Evolutionary conservation across 257 asterid species (phyloP), one percentile per base, ranked within the genome.

Genomic region (Dorcoceras hygrometricum): DNA sequence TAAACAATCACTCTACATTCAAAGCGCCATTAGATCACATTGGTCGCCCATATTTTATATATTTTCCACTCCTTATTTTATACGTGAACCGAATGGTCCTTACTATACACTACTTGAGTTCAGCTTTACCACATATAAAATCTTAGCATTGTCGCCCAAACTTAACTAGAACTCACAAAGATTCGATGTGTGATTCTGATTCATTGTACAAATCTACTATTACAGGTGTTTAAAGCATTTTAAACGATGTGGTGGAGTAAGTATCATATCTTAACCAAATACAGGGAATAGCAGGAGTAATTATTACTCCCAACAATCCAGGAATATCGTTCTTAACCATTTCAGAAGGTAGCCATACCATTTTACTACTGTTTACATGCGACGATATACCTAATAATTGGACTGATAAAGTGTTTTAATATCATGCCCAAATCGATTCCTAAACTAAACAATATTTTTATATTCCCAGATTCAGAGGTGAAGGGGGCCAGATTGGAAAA

Each of bases 401-500:
- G 53, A 46, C 53, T 16, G 16, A 46, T 46, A 28, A 7, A 22
- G 46, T n/a, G 22, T 29, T 46, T 39, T 9, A 69, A 27, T 4
- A 62, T 34, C 3, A 25, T 60, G 56, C 18, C 66, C 32, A 48
- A 51, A 51, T 66, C 68, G 68, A 16, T 51, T 50, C 29, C 54
- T 50, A 23, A 46, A 53, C 36, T 56, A 39, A 56, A 55, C 32
- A 28, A 24, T 26, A 26, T 66, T 6, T 25, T 29, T 55, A 73
- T 46, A 67, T 53, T 46, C 48, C 67, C 55, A 65, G 32, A 55
- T 58, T 77, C 22, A 54, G 75, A 56, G 78, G 78, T 7, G 79
- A 75, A 20, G 43, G 20, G 23, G 77, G 78, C 81, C 84, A 78
- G 28, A 70, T 61, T 16, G 82, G 74, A 24, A 66, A 73, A 73